Evolutionary conservation across 352 stramenopile species (phyloP).

Genomic region (Aphanomyces astaci): DNA sequence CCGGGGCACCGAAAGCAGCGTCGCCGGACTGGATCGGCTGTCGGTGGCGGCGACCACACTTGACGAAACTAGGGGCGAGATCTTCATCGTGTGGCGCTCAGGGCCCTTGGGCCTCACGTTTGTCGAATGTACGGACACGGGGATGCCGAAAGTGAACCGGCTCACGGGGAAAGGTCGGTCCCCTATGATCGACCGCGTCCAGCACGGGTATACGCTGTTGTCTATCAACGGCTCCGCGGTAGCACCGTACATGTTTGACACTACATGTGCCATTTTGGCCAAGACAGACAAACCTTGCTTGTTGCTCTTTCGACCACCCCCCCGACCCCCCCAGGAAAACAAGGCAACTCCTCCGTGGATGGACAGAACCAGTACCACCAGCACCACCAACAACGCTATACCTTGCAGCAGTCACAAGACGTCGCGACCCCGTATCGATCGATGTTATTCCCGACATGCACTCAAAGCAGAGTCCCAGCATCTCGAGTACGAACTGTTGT

Average conservation of each 20-base stretch:
- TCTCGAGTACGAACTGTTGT: slow-evolving; percentile 15
- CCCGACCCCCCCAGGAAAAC: not conserved
- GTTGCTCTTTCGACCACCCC: slow-evolving; percentile 16
- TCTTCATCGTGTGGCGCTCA: slow-evolving; percentile 15
- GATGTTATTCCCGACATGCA: not conserved
- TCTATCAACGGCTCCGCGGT: slow-evolving; percentile 1
- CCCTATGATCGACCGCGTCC: slow-evolving; percentile 6
- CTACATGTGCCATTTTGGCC: not conserved
- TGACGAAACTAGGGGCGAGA: not conserved
- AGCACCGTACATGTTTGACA: not conserved
- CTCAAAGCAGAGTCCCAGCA: not conserved
- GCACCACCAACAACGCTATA: not conserved
- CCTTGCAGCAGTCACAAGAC: not conserved
- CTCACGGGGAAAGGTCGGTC: slow-evolving; percentile 16
- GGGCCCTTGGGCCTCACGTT: slow-evolving; percentile 12
- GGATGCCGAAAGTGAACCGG: slow-evolving; percentile 6
- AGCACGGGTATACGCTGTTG: not conserved
- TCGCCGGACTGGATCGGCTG: not conserved
- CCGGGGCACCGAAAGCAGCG: not conserved
- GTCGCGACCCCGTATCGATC: not conserved
- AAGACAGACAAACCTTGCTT: not conserved
- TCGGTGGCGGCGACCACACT: not conserved
- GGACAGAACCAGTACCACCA: not conserved
- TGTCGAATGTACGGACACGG: not conserved
- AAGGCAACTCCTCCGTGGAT: not conserved